Evolutionary conservation across 768 basidiomycete species (phyloP).

Genomic region (Boletus subcaerulescens): DNA sequence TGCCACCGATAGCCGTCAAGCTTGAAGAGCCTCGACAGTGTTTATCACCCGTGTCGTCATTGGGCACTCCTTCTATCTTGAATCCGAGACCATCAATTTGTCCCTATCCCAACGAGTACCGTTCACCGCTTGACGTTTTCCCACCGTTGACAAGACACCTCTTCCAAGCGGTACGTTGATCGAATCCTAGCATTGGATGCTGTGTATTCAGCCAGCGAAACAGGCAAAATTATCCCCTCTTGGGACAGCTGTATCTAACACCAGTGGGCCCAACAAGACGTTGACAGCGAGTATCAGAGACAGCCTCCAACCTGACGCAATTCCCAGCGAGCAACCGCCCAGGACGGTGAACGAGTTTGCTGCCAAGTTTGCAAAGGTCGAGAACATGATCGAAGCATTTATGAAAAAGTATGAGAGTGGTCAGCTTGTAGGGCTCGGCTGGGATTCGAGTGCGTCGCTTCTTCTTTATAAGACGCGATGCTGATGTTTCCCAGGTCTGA

Average conservation of each 20-base stretch:
- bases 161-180: conserved; percentile 6
- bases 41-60: not conserved
- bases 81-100: not conserved
- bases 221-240: not conserved
- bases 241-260: not conserved
- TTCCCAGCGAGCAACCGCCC: conserved; percentile 9
- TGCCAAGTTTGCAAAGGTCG: conserved; percentile 12
- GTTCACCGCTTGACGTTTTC: not conserved
- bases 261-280: not conserved
- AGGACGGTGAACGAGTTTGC: conserved; percentile 23
- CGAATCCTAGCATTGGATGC: not conserved
- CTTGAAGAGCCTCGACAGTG: conserved; percentile 15
- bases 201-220: not conserved
- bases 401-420: conserved; percentile 20
- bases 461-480: not conserved
- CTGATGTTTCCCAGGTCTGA: conserved; percentile 10
- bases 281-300: conserved; percentile 15
- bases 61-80: not conserved
- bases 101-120: not conserved
- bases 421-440: conserved; percentile 22
- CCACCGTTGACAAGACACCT: conserved; percentile 2
- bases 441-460: conserved; percentile 24
- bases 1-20: conserved; percentile 32
- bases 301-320: not conserved
- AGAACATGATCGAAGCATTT: conserved; percentile 21